Evolutionary conservation across 2,329 filamentous ascomycete genomes (phyloP).

Genomic region (Neopestalotiopsis rosae): DNA sequence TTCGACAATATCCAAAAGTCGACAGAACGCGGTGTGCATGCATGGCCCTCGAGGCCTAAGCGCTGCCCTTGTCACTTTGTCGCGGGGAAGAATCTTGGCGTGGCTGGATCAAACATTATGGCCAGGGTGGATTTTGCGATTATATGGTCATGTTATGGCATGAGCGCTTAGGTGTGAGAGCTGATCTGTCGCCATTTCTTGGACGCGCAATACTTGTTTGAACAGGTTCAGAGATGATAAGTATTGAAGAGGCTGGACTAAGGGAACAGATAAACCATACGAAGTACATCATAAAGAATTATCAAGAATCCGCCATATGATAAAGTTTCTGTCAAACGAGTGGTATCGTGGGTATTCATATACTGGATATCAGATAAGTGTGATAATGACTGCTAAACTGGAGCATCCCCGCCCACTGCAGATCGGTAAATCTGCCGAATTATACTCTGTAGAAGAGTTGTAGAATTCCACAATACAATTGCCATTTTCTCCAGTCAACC

Average conservation of each 20-base stretch:
- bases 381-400: too few species aligned
- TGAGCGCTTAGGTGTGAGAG: not conserved
- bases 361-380: too few species aligned
- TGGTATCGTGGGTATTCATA: too few species aligned
- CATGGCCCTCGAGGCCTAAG: not conserved
- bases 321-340: too few species aligned
- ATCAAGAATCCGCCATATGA: too few species aligned
- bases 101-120: not conserved
- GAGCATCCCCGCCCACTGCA: too few species aligned
- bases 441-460: not conserved
- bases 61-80: not conserved
- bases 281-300: too few species aligned
- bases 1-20: not conserved
- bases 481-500: not conserved
- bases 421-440: not conserved
- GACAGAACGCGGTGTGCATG: not conserved
- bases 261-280: too few species aligned
- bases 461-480: not conserved
- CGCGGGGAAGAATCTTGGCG: not conserved
- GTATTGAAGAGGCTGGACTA: too few species aligned
- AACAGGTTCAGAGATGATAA: too few species aligned
- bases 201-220: not conserved
- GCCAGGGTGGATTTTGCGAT: not conserved
- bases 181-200: not conserved
- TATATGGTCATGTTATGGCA: not conserved